Evolutionary conservation across 495 filamentous ascomycete species (phyloP), one percentile per base, ranked within the genome.

Genomic region (Trichoderma orchidacearum): DNA sequence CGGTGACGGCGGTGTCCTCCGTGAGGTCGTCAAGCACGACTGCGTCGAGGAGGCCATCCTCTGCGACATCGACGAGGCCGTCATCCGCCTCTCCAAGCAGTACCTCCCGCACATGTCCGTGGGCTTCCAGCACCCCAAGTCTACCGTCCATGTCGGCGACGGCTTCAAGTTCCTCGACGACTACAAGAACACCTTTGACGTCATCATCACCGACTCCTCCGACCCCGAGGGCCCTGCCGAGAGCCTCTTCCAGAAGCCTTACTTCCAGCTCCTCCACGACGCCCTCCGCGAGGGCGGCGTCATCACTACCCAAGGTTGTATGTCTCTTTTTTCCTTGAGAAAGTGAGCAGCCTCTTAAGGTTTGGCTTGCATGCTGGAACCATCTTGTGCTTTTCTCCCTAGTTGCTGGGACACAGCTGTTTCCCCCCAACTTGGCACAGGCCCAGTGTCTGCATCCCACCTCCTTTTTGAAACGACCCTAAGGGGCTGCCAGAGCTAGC

Each of bases 291-390:
- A 94, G 59, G 94, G 92, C 72, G 93, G 93, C 76, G 90, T 99
- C 62, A 95, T 99, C 76, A 95, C 93, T 73, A 99, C 94, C 62
- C 93, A 99, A 96, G 93, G 93, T 98, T 95, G 89, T 96, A 86
- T 79, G 87, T 90, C 80, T 80, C 84, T 82, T 80, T 85, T 79
- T 76, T 70, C 76, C 58, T 55, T 63, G 51, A 53, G 51, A 53
- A 32, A 28, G 51, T n/a, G 51, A 30, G 51, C n/a, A 32, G 51
- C 51, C 51, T n/a, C 28, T 13, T 12, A 30, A 21, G 51, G 28
- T 54, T 58, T 59, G 51, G 59, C 57, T 30, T 18, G 41, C 41
- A 25, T 48, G 41, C 41, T 48, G 21, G 41, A 48, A 15, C 21
- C 41, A 23, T 25, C 30, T 15, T 53, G 29, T 61, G 29, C 28